These are phyloP conservation scores for Daldinia childiae DNA, from an alignment of 495 filamentous ascomycete species.

Conservation along the genomic window DNA sequence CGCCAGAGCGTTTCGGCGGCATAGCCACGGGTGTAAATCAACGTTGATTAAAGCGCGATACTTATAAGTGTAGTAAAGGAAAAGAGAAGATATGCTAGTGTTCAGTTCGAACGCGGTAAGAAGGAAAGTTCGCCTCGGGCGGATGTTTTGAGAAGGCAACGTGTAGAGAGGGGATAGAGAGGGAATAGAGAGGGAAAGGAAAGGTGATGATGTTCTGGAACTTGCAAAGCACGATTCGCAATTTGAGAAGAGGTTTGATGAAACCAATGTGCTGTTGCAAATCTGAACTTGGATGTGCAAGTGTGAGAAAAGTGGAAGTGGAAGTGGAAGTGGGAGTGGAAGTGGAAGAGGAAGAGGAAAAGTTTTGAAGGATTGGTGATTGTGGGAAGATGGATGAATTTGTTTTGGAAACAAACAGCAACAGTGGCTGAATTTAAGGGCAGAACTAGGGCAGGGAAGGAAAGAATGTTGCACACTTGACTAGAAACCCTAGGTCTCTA, in stretches of 20 bases:
- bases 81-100: neutral
- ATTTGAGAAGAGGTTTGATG: neutral
- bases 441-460: conserved; percentile 3
- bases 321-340: too few species aligned
- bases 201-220: neutral
- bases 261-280: neutral
- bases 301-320: neutral
- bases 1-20: neutral
- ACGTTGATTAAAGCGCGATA: neutral
- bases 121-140: neutral
- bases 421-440: neutral
- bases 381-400: neutral
- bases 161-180: neutral
- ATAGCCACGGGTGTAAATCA: conserved; percentile 1
- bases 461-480: conserved; percentile 4
- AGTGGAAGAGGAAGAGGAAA: neutral
- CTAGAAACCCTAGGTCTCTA: neutral
- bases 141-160: neutral
- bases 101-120: neutral
- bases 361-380: neutral
- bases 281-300: neutral
- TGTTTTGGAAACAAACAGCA: neutral
- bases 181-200: neutral
- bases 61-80: neutral
- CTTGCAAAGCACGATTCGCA: conserved; percentile 1